Conservation (phyloP, 2,329 filamentous ascomycete species). For the Pyrenophora teres region DNA sequence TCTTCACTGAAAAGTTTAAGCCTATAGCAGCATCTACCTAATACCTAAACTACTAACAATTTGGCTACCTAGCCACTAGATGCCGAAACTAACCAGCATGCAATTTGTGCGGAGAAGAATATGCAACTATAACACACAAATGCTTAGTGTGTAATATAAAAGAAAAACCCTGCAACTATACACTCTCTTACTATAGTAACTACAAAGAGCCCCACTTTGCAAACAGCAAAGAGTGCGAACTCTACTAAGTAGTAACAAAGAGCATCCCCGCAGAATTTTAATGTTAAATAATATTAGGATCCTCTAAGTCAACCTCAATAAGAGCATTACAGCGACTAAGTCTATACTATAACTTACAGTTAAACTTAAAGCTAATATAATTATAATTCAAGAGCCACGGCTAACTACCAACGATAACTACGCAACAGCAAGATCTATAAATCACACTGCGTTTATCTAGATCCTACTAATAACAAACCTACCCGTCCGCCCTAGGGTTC, state of each 20-base stretch:
- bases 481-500: neutral
- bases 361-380: neutral
- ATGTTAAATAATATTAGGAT: neutral
- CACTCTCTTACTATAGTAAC: neutral
- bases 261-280: neutral
- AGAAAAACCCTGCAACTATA: neutral
- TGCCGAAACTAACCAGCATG: neutral
- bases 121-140: neutral
- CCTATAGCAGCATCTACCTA: too few species aligned
- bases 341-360: neutral
- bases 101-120: neutral
- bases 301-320: neutral
- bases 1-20: too few species aligned
- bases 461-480: neutral
- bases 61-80: neutral
- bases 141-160: neutral
- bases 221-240: neutral
- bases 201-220: neutral
- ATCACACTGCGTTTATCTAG: neutral
- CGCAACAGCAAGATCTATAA: neutral
- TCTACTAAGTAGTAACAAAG: neutral
- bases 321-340: neutral
- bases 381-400: neutral
- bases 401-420: neutral
- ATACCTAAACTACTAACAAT: neutral